These are phyloP conservation scores for Dactylellina drechsleri DNA, from an alignment of 2,329 filamentous ascomycete genomes.

Conservation along the genomic window DNA sequence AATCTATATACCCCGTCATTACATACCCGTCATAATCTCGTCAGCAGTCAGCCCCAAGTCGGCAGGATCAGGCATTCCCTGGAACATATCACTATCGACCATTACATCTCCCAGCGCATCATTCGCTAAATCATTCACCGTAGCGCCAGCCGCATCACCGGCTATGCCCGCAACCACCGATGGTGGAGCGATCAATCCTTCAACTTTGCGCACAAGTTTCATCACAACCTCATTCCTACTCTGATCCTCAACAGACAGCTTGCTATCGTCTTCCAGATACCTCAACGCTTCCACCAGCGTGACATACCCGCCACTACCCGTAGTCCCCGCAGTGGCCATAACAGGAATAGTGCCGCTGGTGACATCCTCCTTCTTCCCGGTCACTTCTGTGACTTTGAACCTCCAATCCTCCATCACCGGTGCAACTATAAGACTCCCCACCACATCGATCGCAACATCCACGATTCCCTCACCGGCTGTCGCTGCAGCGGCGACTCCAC, in stretches of 20 bases:
- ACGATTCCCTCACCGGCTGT: slow-evolving; percentile 19
- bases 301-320: slow-evolving; percentile 31
- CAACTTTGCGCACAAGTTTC: slow-evolving; percentile 49
- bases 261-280: slow-evolving; percentile 51
- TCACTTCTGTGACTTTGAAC: slow-evolving; percentile 37
- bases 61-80: slow-evolving; percentile 28
- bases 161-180: slow-evolving; percentile 16
- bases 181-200: slow-evolving; percentile 32
- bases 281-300: slow-evolving; percentile 48
- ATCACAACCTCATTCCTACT: slow-evolving; percentile 40
- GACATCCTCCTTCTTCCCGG: slow-evolving; percentile 44
- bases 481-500: neutral
- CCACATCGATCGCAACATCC: slow-evolving; percentile 48
- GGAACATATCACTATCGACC: slow-evolving; percentile 51
- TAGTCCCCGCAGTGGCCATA: neutral
- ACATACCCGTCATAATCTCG: slow-evolving; percentile 54
- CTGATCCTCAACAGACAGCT: slow-evolving; percentile 43
- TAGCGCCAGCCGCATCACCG: slow-evolving; percentile 2
- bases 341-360: neutral
- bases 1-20: neutral
- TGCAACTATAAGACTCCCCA: slow-evolving; percentile 40
- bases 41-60: slow-evolving; percentile 44
- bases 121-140: slow-evolving; percentile 45
- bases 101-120: slow-evolving; percentile 50
- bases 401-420: slow-evolving; percentile 49